Base-by-base conservation (phyloP, 148 eudicot genomes). In the Rhododendron kiyosumense region DNA sequence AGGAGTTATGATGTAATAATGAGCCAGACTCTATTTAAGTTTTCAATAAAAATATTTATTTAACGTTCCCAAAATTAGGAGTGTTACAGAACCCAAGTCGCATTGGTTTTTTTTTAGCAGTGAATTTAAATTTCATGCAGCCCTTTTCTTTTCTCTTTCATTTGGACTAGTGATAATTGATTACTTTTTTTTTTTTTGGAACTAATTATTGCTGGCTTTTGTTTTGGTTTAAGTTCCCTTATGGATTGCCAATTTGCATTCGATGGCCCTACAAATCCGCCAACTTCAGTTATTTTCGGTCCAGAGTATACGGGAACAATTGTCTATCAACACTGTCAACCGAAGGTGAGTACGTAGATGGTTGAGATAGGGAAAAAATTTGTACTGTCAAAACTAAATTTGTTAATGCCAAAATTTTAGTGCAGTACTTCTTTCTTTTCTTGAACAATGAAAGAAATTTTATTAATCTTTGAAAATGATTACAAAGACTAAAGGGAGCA, bases 201-300 rank as follows among this genome's bases (percentile, higher is more conserved):
- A 9, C 36, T 73, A 36, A 1, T 76, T 17, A 9, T 34, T 36
- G 38, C 43, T 54, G 38, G 26, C 24, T 67, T 22, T 4, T 49
- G 65, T 41, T 48, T 69, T 67, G 54, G 63, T 8, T 28, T 3
- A 20, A 91, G 93, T 91, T 63, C 73, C 84, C 48, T 84, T 20
- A 36, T 90, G 85, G 94, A 92, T 84, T 74, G 86, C 79, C 79
- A 81, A 82, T 28, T 88, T 28, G 85, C 34, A 8, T 91, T 91
- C 38, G 88, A 89, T 82, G 89, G 87, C 15, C 61, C 24, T 52
- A 86, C 86, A 84, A 83, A 41, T 24, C 86, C 71, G 75, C 93
- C 86, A 5, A 87, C 89, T 77, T 86, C 87, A 3, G 89, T 85
- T 41, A 9, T 67, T 1, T 84, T 89, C 18, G 93, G 94, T 48